These are phyloP conservation scores for Scolecobasidium constrictum DNA, from an alignment of 2,329 filamentous ascomycete genomes.

Conservation along the genomic window DNA sequence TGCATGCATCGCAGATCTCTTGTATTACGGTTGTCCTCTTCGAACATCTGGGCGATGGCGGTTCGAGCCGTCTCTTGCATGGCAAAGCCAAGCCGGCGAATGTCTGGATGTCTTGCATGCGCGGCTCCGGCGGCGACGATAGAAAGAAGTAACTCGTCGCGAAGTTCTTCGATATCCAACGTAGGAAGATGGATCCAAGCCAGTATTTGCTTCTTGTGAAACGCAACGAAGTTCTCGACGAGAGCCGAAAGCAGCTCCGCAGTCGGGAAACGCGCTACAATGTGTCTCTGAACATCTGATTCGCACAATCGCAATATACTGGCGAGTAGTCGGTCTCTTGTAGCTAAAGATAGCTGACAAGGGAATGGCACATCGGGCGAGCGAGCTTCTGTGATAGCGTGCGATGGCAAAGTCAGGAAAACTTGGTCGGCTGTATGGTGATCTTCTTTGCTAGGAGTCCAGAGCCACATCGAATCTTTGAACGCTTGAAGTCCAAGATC, in stretches of 20 bases:
- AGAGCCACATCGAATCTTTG: conserved; percentile 35
- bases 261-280: conserved; percentile 52
- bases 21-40: conserved; percentile 38
- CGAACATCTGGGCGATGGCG: conserved; percentile 23
- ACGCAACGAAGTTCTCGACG: conserved; percentile 48
- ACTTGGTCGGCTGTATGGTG: conserved; percentile 19
- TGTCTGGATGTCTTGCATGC: conserved; percentile 39
- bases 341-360: conserved; percentile 14
- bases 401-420: conserved; percentile 28
- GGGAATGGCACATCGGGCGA: conserved; percentile 12
- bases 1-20: conserved; percentile 42
- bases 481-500: conserved; percentile 20
- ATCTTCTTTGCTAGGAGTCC: conserved; percentile 24
- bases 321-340: conserved; percentile 49
- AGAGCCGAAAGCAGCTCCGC: conserved; percentile 50
- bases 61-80: conserved; percentile 38
- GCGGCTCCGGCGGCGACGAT: conserved; percentile 51
- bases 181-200: conserved; percentile 53
- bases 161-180: conserved; percentile 42
- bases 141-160: conserved; percentile 48
- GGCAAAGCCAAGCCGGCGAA: conserved; percentile 49
- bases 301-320: conserved; percentile 52
- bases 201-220: conserved; percentile 45
- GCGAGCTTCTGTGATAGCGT: conserved; percentile 30
- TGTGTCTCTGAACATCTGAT: conserved; percentile 32